Conservation (phyloP, 306 rosid species). For the Medicago ruthenica region DNA sequence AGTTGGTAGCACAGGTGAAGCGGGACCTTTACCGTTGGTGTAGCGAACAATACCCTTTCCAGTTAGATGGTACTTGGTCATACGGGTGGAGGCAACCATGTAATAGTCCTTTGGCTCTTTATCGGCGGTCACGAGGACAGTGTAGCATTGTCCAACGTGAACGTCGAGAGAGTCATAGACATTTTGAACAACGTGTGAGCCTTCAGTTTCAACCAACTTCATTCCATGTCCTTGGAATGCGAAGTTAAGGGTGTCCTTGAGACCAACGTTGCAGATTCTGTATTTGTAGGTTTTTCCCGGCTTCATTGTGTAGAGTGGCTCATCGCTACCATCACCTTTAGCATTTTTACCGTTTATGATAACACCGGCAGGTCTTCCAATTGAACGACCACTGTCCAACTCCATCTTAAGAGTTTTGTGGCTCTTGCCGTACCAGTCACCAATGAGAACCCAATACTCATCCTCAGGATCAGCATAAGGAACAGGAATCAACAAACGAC, state of each 20-base stretch:
- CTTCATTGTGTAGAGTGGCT: constrained; percentile 73
- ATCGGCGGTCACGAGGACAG: constrained; percentile 70
- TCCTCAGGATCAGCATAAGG: constrained; percentile 80
- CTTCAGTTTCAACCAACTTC: constrained; percentile 76
- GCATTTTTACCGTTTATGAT: constrained; percentile 66
- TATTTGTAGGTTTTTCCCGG: constrained; percentile 73
- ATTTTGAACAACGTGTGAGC: constrained; percentile 77
- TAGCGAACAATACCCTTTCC: constrained; percentile 62
- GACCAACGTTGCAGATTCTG: constrained; percentile 75
- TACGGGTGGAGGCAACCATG: constrained; percentile 80
- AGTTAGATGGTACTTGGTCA: constrained; percentile 51
- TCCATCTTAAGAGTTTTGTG: constrained; percentile 51
- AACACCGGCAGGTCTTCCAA: constrained; percentile 71
- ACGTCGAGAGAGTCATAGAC: constrained; percentile 73
- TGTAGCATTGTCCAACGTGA: constrained; percentile 78
- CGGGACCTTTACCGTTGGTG: constrained; percentile 48
- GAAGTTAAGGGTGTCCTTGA: constrained; percentile 73
- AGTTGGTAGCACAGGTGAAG: constrained; percentile 54
- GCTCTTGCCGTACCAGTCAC: constrained; percentile 76
- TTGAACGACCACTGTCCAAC: constrained; percentile 66
- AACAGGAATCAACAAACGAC: constrained; percentile 76
- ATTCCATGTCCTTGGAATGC: constrained; percentile 72
- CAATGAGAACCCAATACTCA: constrained; percentile 70
- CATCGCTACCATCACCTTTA: constrained; percentile 57
- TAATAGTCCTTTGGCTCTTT: constrained; percentile 70